Percentiles rank a stretch among this genome's conserved stretches.
Conservation (phyloP, 441 rosid genomes). For the Populus hybrid region DNA sequence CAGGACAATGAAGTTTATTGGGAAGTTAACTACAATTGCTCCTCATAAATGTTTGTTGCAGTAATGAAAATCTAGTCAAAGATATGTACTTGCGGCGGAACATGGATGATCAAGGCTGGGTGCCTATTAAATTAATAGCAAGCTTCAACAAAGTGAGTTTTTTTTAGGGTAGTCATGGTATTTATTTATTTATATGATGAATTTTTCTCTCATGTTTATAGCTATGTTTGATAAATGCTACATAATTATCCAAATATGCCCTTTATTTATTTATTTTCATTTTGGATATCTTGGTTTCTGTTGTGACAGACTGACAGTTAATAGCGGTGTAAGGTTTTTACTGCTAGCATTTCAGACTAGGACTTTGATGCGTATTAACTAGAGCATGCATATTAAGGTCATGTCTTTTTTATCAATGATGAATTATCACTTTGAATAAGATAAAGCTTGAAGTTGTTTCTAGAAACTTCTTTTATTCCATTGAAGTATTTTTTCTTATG, state of each 20-base stretch:
- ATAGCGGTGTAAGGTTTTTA: not conserved
- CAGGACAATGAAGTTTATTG: slow-evolving; percentile 2
- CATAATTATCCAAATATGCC: no score
- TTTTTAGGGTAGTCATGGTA: slow-evolving; percentile 2
- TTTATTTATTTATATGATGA: not conserved
- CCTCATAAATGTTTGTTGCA: slow-evolving; percentile 42
- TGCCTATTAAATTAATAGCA: slow-evolving; percentile 61
- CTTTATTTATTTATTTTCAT: no score
- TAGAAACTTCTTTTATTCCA: not conserved
- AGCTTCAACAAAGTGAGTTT: slow-evolving; percentile 74
- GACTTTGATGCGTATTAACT: no score
- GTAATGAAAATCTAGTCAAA: slow-evolving; percentile 71
- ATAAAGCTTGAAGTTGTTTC: not conserved
- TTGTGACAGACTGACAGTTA: not conserved
- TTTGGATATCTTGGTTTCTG: not conserved
- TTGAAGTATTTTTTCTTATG: not conserved
- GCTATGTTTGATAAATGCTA: no score
- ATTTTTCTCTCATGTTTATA: no score
- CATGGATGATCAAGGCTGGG: slow-evolving; percentile 97
- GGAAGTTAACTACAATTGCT: slow-evolving; percentile 24
- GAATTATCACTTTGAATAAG: not conserved
- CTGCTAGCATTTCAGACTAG: not conserved
- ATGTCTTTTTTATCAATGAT: no score
- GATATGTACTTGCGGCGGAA: slow-evolving; percentile 75
- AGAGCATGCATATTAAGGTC: not conserved